Percentiles rank a stretch among this genome's conserved stretches.
Conservation (phyloP, 495 filamentous ascomycete species). For the Hyphodiscus hymeniophilus region DNA sequence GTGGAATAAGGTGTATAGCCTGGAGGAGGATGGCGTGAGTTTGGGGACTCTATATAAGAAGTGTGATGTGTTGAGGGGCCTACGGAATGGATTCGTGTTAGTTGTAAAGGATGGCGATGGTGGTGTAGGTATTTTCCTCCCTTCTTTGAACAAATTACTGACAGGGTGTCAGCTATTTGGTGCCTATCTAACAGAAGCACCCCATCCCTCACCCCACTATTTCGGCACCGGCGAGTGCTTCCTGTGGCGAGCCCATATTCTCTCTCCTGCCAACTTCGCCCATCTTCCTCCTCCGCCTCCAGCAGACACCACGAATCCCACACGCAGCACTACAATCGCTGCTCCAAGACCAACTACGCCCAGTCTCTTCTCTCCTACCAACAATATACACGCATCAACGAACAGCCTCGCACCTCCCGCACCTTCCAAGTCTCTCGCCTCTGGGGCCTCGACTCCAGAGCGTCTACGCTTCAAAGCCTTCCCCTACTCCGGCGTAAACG, state of each 20-base stretch:
- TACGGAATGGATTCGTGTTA: conserved; percentile 76
- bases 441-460: conserved; percentile 28
- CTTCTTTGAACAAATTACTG: conserved; percentile 3
- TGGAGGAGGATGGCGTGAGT: conserved; percentile 89
- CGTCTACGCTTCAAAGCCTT: conserved; percentile 92
- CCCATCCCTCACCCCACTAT: conserved; percentile 73
- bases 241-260: conserved; percentile 77
- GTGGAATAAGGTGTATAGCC: conserved; percentile 79
- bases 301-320: conserved; percentile 61
- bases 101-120: conserved; percentile 70
- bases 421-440: conserved; percentile 21
- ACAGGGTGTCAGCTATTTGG: conserved; percentile 63
- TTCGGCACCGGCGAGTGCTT: conserved; percentile 97
- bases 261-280: conserved; percentile 42
- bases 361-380: too few relatives aligned
- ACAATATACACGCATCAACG: too few relatives aligned
- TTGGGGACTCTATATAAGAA: conserved; percentile 80
- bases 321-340: conserved; percentile 59
- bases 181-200: conserved; percentile 85
- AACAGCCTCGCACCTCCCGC: conserved; percentile 54
- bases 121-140: conserved; percentile 45
- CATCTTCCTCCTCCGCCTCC: conserved; percentile 66
- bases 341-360: conserved; percentile 48
- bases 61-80: conserved; percentile 51
- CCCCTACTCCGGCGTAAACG: conserved; percentile 90